Evolutionary conservation across 179 eudicot species (phyloP).

Genomic region (Spinacia oleracea): DNA sequence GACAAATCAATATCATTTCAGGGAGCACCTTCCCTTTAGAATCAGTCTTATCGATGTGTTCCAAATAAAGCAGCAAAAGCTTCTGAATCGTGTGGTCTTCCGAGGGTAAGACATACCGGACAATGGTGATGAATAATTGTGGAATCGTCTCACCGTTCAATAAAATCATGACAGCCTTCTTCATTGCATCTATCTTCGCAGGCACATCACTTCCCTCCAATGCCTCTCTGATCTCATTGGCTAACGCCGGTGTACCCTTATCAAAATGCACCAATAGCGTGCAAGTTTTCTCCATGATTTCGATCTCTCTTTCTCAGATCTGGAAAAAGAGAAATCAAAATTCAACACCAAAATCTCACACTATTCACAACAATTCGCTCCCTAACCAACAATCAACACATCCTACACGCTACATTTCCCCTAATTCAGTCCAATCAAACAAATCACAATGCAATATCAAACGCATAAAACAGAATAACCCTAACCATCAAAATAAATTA

Average conservation of each 20-base stretch:
- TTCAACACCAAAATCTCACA: not conserved
- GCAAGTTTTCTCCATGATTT: constrained; percentile 69
- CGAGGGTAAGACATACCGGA: constrained; percentile 69
- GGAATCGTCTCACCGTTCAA: constrained; percentile 76
- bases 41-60: constrained; percentile 72
- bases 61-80: constrained; percentile 62
- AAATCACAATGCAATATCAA: constrained; percentile 1
- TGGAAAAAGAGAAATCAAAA: constrained; percentile 6
- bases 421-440: not conserved
- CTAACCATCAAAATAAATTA: not conserved
- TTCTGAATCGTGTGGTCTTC: constrained; percentile 76
- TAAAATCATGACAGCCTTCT: constrained; percentile 71
- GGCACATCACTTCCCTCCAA: constrained; percentile 62
- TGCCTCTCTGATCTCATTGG: constrained; percentile 79
- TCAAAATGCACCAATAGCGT: constrained; percentile 66
- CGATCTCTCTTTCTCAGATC: constrained; percentile 18
- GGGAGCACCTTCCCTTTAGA: constrained; percentile 56
- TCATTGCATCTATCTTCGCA: constrained; percentile 66
- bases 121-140: constrained; percentile 63
- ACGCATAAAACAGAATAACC: not conserved
- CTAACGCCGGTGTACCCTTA: constrained; percentile 76
- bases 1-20: constrained; percentile 79
- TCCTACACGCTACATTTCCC: not conserved
- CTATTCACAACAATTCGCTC: not conserved
- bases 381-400: not conserved